Base-by-base conservation (phyloP, 2,329 filamentous ascomycete genomes). In the Aspergillus bombycis region DNA sequence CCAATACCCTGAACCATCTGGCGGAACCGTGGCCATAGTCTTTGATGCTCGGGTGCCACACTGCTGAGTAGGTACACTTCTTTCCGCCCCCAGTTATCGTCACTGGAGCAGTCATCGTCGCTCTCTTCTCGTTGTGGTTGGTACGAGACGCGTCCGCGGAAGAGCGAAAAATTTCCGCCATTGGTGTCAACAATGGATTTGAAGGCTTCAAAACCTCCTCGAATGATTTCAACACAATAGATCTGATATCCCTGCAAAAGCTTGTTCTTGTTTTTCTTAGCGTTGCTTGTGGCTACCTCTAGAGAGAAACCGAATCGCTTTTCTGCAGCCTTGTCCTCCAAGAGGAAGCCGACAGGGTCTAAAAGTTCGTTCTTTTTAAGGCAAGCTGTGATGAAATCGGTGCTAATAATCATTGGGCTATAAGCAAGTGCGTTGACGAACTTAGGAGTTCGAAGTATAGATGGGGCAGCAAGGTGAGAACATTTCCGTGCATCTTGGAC, bases 371-470 rank as follows among this genome's bases (percentile, higher is more conserved):
- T 87, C 36, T 87, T 83, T 53, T 91, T 87, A 12, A 98, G 83
- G 54, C 91, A 92, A 28, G 86, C 83, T 61, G 94, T 91, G 62
- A 99, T 87, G 76, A 93, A 99, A 10, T 86, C 84, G 0, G 90
- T 91, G 53, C 88, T 89, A 60, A 98, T 85, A 50, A 98, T 86
- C 1, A 86, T 85, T 0, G 93, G 92, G 0, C 91, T 93, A 63
- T 88, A 89, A 21, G 95, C 93, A 32, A 99, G 81, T 14, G 93
- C 93, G 65, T 90, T 91, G 57, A 98, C 89, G 74, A 99, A 99
- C 74, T 99, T 99, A 75, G 92, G 89, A 0, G 95, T 99, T 43
- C 95, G 90, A 38, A 97, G 87, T 65, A 98, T 88, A 48, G 88
- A 86, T 0, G 94, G 95, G 4, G 94, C 94, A 38, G 93, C 93